Evolutionary conservation across 2,329 filamentous ascomycete species (phyloP).

Genomic region (Curvularia eragrostidis): DNA sequence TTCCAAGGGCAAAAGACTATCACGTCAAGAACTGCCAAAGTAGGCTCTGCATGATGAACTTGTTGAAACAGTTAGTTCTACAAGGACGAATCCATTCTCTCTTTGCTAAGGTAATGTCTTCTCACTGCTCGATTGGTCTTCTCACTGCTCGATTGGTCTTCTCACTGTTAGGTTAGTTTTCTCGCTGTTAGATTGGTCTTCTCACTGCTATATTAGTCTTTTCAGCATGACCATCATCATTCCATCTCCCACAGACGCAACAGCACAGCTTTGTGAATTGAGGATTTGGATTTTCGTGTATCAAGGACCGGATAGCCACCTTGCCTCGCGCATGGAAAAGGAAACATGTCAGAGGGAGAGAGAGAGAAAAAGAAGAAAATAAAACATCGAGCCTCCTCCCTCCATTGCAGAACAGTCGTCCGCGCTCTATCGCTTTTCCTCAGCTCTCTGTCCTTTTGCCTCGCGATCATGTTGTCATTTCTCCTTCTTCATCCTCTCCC

Average conservation of each 20-base stretch:
- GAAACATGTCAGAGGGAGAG: not conserved
- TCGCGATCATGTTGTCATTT: slow-evolving; percentile 2
- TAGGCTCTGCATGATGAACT: no score
- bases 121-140: no score
- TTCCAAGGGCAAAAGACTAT: no score
- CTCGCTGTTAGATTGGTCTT: no score
- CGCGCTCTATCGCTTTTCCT: not conserved
- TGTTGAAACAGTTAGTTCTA: no score
- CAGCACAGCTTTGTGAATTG: not conserved
- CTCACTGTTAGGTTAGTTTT: no score
- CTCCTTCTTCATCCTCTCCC: not conserved
- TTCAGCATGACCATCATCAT: no score
- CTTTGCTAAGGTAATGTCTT: no score
- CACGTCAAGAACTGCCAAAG: no score
- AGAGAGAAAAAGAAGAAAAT: not conserved
- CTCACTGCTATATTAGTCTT: no score
- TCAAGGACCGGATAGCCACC: not conserved
- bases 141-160: no score
- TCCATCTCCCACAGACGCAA: not conserved
- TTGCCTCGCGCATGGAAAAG: not conserved
- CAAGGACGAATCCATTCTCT: no score
- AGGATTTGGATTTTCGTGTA: not conserved
- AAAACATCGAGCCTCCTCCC: not conserved
- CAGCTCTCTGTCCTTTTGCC: not conserved
- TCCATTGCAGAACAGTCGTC: not conserved